Percentiles rank a stretch among this genome's conserved stretches.
Evolutionary conservation across 2,329 filamentous ascomycete genomes (phyloP).

Genomic region (Colletotrichum brevisporum): DNA sequence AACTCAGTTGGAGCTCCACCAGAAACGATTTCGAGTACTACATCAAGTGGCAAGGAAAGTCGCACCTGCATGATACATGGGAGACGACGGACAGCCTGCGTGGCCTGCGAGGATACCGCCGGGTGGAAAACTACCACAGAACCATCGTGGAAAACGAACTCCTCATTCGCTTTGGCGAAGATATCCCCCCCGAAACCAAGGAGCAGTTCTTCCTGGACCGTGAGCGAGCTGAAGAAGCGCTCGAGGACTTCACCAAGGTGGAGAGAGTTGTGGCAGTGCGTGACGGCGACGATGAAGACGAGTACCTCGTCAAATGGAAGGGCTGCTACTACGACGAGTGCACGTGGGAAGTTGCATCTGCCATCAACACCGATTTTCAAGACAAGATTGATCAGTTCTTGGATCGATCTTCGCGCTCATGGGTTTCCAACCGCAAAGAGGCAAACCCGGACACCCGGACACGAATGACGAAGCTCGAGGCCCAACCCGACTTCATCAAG

Average conservation of each 20-base stretch:
- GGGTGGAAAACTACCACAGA: conserved; percentile 94
- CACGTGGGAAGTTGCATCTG: conserved; percentile 88
- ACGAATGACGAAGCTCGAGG: conserved; percentile 79
- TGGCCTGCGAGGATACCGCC: conserved; percentile 86
- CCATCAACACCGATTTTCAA: conserved; percentile 85
- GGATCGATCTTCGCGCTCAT: conserved; percentile 84
- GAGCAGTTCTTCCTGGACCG: conserved; percentile 97
- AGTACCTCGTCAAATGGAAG: conserved; percentile 98
- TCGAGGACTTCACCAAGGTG: conserved; percentile 91
- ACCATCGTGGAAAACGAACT: conserved; percentile 87
- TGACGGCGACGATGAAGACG: conserved; percentile 82
- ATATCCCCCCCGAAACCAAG: conserved; percentile 85
- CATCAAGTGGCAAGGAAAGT: conserved; percentile 98
- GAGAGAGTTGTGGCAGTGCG: conserved; percentile 91
- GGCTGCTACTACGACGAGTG: conserved; percentile 92
- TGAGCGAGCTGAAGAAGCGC: conserved; percentile 88
- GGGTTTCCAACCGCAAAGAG: conserved; percentile 84
- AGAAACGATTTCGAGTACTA: conserved; percentile 88
- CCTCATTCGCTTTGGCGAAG: conserved; percentile 80
- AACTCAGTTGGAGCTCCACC: conserved; percentile 68
- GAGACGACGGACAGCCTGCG: conserved; percentile 82
- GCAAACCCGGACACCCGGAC: conserved; percentile 81
- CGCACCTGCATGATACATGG: conserved; percentile 97
- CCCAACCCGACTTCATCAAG: conserved; percentile 88
- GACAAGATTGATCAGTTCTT: conserved; percentile 92